Evolutionary conservation across 1,284 basidiomycete genomes (phyloP).

Genomic region (Cutaneotrichosporon mucoides): DNA sequence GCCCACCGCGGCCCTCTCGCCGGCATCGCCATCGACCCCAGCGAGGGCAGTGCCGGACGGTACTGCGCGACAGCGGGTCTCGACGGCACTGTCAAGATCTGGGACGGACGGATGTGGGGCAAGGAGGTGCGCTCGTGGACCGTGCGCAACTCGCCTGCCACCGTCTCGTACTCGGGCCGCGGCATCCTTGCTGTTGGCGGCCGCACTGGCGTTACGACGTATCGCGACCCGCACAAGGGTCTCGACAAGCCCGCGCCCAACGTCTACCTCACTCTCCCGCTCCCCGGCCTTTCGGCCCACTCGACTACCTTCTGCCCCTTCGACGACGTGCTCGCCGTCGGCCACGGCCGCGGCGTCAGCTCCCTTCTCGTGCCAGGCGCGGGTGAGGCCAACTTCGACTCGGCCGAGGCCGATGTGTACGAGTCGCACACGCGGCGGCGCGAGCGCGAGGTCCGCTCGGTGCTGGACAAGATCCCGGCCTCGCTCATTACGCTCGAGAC

Average conservation of each 20-base stretch:
- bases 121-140: slow-evolving; percentile 77
- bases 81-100: slow-evolving; percentile 85
- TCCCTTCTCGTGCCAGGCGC: slow-evolving; percentile 84
- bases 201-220: slow-evolving; percentile 76
- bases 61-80: slow-evolving; percentile 88
- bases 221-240: slow-evolving; percentile 25
- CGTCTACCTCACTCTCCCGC: slow-evolving; percentile 69
- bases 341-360: slow-evolving; percentile 66
- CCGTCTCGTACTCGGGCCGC: slow-evolving; percentile 56
- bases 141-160: slow-evolving; percentile 55
- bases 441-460: slow-evolving; percentile 84
- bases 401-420: slow-evolving; percentile 88
- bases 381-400: slow-evolving; percentile 94
- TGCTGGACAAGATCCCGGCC: slow-evolving; percentile 93
- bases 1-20: slow-evolving; percentile 86
- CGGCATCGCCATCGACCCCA: slow-evolving; percentile 74
- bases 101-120: slow-evolving; percentile 96
- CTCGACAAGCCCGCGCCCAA: slow-evolving; percentile 8
- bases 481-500: slow-evolving; percentile 91
- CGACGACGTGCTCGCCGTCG: slow-evolving; percentile 83
- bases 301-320: slow-evolving; percentile 76
- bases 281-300: slow-evolving; percentile 61
- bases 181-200: slow-evolving; percentile 77
- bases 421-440: slow-evolving; percentile 76
- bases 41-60: slow-evolving; percentile 64